Conservation (phyloP, 148 eudicot species). For the Fallopia convolvulus region DNA sequence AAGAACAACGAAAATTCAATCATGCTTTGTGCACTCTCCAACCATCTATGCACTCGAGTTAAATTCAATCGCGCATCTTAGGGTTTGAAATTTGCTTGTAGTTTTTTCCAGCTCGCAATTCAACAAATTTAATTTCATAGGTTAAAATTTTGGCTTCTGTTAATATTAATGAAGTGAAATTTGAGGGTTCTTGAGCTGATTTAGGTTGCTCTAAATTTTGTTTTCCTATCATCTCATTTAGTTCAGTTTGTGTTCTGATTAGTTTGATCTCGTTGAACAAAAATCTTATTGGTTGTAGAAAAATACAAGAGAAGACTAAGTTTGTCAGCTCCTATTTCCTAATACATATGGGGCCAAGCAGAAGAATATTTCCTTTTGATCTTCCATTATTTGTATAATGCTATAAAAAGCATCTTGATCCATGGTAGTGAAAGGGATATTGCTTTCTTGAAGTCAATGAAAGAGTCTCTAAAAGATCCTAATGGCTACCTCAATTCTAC, state of each 20-base stretch:
- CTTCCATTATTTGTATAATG: not conserved
- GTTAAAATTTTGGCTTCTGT: not conserved
- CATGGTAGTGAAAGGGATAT: conserved; percentile 12
- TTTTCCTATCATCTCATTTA: no score
- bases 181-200: not conserved
- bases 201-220: not conserved
- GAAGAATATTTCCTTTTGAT: not conserved
- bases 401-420: not conserved
- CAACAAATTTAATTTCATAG: no score
- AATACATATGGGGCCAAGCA: not conserved
- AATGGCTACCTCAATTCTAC: conserved; percentile 18
- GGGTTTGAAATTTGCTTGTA: not conserved
- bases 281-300: not conserved
- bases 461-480: conserved; percentile 11
- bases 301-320: not conserved
- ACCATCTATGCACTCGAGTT: not conserved
- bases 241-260: not conserved
- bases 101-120: no score
- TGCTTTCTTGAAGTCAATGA: not conserved
- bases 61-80: not conserved
- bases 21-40: not conserved
- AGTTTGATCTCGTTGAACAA: not conserved
- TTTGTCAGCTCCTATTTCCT: not conserved
- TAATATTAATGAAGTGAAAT: not conserved
- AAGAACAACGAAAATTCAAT: not conserved